phyloP scores from a whole-genome alignment of 345 rosid species.

The Corymbia maculata region DNA sequence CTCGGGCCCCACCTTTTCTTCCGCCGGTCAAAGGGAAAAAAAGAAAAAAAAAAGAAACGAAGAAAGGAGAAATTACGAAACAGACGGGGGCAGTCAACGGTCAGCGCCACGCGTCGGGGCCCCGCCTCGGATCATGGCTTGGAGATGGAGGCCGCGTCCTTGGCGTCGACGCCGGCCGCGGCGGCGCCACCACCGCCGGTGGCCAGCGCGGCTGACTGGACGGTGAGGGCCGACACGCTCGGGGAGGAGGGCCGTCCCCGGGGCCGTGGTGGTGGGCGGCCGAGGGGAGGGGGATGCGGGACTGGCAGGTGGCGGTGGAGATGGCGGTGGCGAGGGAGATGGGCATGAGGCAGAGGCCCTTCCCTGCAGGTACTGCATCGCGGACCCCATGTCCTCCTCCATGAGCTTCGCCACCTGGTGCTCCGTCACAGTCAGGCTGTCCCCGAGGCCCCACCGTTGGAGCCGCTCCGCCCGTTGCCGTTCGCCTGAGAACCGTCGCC shows the following conservation, averaged over 20 bases:
- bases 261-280: slow-evolving; percentile 15
- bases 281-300: slow-evolving; percentile 32
- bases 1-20: background rate
- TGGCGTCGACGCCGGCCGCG: slow-evolving; percentile 25
- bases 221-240: slow-evolving; percentile 62
- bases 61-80: background rate
- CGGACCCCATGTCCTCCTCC: slow-evolving; percentile 99
- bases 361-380: slow-evolving; percentile 96
- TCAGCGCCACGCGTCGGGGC: background rate
- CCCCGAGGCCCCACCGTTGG: slow-evolving; percentile 25
- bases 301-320: slow-evolving; percentile 56
- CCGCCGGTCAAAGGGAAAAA: background rate
- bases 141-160: slow-evolving; percentile 65
- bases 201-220: slow-evolving; percentile 50
- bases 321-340: slow-evolving; percentile 88
- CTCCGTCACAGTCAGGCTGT: slow-evolving; percentile 63
- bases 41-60: background rate
- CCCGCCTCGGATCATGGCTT: slow-evolving; percentile 24
- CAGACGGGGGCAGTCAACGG: background rate
- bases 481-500: slow-evolving; percentile 50
- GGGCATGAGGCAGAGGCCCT: slow-evolving; percentile 96
- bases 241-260: slow-evolving; percentile 62
- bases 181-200: slow-evolving; percentile 21
- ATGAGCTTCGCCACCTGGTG: slow-evolving; percentile 87
- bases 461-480: slow-evolving; percentile 19